These are phyloP conservation scores for Trypanosoma boissoni DNA, from an alignment of 208 protist species.

Conservation along the genomic window DNA sequence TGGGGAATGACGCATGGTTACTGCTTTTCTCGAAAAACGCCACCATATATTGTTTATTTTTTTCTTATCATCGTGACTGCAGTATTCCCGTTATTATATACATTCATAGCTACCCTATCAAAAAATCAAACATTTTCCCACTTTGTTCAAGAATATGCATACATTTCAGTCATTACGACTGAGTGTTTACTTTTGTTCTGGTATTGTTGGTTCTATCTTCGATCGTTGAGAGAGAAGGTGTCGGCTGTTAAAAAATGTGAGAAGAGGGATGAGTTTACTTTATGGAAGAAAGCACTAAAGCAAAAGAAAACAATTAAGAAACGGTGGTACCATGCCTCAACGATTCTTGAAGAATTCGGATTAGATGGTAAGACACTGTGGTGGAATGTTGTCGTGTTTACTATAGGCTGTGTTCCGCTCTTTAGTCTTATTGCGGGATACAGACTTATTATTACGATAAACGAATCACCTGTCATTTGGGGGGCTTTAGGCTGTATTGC, in stretches of 20 bases:
- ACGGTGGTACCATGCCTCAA: conserved; percentile 84
- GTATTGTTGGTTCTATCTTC: conserved; percentile 84
- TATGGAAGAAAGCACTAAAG: conserved; percentile 56
- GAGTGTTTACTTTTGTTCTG: conserved; percentile 60
- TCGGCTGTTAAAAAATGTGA: conserved; percentile 33
- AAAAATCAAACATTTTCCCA: conserved; percentile 63
- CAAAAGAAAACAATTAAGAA: conserved; percentile 41
- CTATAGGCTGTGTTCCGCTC: conserved; percentile 69
- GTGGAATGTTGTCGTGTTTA: conserved; percentile 75
- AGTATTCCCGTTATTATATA: conserved; percentile 72
- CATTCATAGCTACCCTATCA: conserved; percentile 49
- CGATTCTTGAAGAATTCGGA: conserved; percentile 83
- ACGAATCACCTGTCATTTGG: conserved; percentile 56
- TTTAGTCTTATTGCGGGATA: conserved; percentile 70
- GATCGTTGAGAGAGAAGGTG: conserved; percentile 58
- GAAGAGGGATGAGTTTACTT: conserved; percentile 61
- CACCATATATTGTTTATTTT: conserved; percentile 74
- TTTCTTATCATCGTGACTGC: conserved; percentile 62
- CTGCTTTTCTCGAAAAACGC: conserved; percentile 49
- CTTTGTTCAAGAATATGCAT: conserved; percentile 65
- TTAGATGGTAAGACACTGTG: conserved; percentile 68
- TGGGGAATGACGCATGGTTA: conserved; percentile 75
- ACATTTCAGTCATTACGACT: conserved; percentile 53
- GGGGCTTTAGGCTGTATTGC: conserved; percentile 48
- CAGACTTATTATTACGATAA: conserved; percentile 46